Base-by-base conservation (phyloP, 202 grass and related monocot genomes). In the Carex arenaria region DNA sequence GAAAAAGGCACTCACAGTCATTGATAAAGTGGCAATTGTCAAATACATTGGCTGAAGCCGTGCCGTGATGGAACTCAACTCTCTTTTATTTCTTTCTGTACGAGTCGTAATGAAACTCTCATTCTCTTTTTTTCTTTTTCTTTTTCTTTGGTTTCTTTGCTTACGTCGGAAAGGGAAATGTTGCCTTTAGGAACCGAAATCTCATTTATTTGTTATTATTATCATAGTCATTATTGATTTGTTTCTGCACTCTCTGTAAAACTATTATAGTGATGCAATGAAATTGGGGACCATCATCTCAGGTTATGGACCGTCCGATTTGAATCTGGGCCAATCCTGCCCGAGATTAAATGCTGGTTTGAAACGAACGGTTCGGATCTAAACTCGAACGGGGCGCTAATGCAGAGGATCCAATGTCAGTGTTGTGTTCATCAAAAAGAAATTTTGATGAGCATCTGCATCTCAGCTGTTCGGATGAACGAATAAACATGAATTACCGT, bases 21-120 rank as follows among this genome's bases (percentile, higher is more conserved):
- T n/a, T n/a, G n/a, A n/a, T n/a, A n/a, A n/a, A n/a, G n/a, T n/a
- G n/a, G n/a, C n/a, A n/a, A n/a, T n/a, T n/a, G n/a, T n/a, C n/a
- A n/a, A n/a, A n/a, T 77, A 4, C 51, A 36, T 4, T 57, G 72
- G 15, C 23, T n/a, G 51, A 56, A 77, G 15, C 23, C 72, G 72
- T 77, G 72, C 28, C 72, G 72, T 77, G 72, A 77, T 52, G 14
- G 52, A 57, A 77, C 49, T 77, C 52, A 26, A 26, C 26, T 26
- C 26, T 26, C 26, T 26, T 26, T 26, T 34, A 34, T 36, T 77
- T n/a, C 19, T 77, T 77, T 49, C 36, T 57, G 49, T 32, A 11
- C 7, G 52, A 77, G 52, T 55, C 72, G 72, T 77, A 49, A 77
- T 77, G 22, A 36, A 77, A 57, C 9, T 77, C 11, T 36, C 72